Evolutionary conservation across 116 monocot genomes (phyloP).

Genomic region (Cymodocea nodosa): DNA sequence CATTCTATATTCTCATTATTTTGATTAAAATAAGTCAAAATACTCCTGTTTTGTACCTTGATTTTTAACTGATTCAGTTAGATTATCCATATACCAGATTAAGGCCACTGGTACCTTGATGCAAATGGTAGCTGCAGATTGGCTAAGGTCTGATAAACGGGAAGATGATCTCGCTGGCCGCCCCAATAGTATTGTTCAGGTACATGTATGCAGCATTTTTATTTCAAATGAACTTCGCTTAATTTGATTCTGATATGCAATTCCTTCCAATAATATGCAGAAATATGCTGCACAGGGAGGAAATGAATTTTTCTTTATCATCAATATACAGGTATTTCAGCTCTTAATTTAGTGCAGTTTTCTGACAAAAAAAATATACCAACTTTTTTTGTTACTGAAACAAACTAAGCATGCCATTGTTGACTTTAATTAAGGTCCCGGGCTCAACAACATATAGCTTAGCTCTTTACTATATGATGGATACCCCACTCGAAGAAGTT

Average conservation of each 20-base stretch:
- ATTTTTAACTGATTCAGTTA: not conserved
- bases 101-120: slow-evolving; percentile 81
- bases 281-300: slow-evolving; percentile 81
- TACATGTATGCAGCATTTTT: slow-evolving; percentile 7
- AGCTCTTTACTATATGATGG: slow-evolving; percentile 80
- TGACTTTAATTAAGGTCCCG: slow-evolving; percentile 43
- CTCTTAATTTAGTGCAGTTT: too few species aligned
- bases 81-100: slow-evolving; percentile 26
- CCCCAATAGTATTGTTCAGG: slow-evolving; percentile 88
- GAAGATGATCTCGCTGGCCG: slow-evolving; percentile 95
- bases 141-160: slow-evolving; percentile 88
- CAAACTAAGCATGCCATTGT: not conserved
- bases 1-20: too few species aligned
- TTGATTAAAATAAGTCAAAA: not conserved
- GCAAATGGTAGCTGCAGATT: slow-evolving; percentile 98
- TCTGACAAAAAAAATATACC: too few species aligned
- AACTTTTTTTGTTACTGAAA: too few species aligned
- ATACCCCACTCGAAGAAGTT: slow-evolving; percentile 48
- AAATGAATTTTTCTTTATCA: slow-evolving; percentile 75
- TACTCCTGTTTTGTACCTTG: not conserved
- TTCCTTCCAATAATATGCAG: slow-evolving; percentile 18
- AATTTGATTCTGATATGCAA: not conserved
- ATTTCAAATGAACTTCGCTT: not conserved
- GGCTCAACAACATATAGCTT: slow-evolving; percentile 81
- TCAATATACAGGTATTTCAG: slow-evolving; percentile 70